These are phyloP conservation scores for Lactifluus pinguis DNA, from an alignment of 768 basidiomycete genomes.

Conservation along the genomic window DNA sequence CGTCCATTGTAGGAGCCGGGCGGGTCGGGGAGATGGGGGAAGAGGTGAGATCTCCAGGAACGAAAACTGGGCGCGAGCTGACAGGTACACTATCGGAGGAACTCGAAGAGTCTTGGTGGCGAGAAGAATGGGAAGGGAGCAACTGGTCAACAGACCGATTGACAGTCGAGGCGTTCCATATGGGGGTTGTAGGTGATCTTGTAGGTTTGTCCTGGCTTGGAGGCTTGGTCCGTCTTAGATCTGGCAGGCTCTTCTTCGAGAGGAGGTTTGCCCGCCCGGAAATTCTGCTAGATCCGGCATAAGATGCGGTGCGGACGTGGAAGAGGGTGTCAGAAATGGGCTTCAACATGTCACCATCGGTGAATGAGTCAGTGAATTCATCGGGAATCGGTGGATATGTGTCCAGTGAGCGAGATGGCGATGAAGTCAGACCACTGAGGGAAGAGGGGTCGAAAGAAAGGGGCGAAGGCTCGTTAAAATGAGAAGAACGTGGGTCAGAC, in stretches of 20 bases:
- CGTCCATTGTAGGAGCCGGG: conserved; percentile 52
- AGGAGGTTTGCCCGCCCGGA: conserved; percentile 32
- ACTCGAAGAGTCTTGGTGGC: conserved; percentile 42
- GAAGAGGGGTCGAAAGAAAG: conserved; percentile 40
- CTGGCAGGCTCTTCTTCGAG: conserved; percentile 81
- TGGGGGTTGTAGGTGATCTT: conserved; percentile 1
- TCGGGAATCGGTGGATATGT: conserved; percentile 49
- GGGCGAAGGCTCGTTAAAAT: conserved; percentile 37
- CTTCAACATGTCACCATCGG: conserved; percentile 34
- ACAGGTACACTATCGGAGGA: conserved; percentile 24
- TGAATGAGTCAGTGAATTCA: conserved; percentile 39
- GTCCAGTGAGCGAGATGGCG: conserved; percentile 44
- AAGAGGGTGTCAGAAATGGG: conserved; percentile 13
- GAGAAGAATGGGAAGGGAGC: conserved; percentile 35
- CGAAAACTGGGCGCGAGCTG: conserved; percentile 22
- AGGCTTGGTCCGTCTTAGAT: conserved; percentile 51
- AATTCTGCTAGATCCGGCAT: conserved; percentile 32
- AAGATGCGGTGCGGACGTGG: conserved; percentile 46
- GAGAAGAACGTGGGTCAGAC: conserved; percentile 11
- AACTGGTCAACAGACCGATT: conserved; percentile 16
- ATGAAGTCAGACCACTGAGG: conserved; percentile 24
- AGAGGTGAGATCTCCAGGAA: conserved; percentile 27
- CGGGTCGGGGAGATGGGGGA: conserved; percentile 35
- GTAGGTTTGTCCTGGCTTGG: conserved; percentile 25
- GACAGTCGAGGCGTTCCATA: conserved; percentile 4